These are phyloP conservation scores for Fusarium setosum DNA, from an alignment of 2,329 filamentous ascomycete species.

Conservation along the genomic window DNA sequence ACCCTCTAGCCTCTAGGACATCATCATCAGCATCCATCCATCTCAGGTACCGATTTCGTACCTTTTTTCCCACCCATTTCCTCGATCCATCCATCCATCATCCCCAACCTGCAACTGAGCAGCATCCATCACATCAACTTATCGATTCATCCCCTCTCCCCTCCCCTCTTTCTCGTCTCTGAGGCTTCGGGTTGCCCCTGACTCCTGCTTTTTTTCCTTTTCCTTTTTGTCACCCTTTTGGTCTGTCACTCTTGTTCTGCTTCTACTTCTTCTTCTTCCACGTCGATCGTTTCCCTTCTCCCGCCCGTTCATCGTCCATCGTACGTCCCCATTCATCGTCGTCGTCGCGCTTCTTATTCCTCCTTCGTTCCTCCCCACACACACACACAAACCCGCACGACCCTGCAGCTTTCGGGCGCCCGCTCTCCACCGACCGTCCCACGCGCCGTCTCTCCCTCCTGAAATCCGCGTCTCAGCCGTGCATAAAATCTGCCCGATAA, in stretches of 20 bases:
- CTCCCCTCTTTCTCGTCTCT: slow-evolving; percentile 16
- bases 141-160: slow-evolving; percentile 6
- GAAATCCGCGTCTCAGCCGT: slow-evolving; percentile 47
- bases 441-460: slow-evolving; percentile 44
- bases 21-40: slow-evolving; percentile 11
- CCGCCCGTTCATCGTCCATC: slow-evolving; percentile 7
- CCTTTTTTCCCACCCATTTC: not conserved
- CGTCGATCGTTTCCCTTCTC: slow-evolving; percentile 18
- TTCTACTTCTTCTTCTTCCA: slow-evolving; percentile 14
- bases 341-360: slow-evolving; percentile 30
- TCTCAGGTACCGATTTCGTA: slow-evolving; percentile 26
- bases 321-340: slow-evolving; percentile 9
- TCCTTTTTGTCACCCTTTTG: not conserved
- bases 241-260: slow-evolving; percentile 7
- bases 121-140: slow-evolving; percentile 15
- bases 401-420: slow-evolving; percentile 36
- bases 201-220: slow-evolving; percentile 25
- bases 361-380: slow-evolving; percentile 16
- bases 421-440: slow-evolving; percentile 44
- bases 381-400: slow-evolving; percentile 37
- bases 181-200: slow-evolving; percentile 26
- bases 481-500: slow-evolving; percentile 41
- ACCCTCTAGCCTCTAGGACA: slow-evolving; percentile 12
- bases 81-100: not conserved
- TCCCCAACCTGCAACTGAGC: not conserved